Conservation (phyloP, 768 basidiomycete species). For the Fomitopsis serialis region DNA sequence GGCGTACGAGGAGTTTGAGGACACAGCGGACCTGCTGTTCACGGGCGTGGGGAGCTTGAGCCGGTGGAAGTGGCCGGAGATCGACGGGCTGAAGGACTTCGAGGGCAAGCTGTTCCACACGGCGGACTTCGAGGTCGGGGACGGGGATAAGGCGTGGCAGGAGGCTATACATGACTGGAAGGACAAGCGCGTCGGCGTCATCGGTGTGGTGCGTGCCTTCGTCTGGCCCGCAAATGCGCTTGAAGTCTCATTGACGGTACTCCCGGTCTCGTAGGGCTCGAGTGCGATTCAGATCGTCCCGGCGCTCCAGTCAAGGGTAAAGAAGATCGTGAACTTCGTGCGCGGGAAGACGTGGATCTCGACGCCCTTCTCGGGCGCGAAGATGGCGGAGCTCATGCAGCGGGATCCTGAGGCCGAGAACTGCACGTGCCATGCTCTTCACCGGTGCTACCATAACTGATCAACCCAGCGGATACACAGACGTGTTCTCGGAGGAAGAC, state of each 20-base stretch:
- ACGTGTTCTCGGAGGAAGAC: slow-evolving; percentile 46
- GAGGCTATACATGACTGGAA: slow-evolving; percentile 44
- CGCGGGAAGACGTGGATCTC: slow-evolving; percentile 58
- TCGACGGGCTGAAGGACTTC: slow-evolving; percentile 50
- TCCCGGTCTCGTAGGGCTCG: slow-evolving; percentile 42
- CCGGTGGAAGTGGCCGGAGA: slow-evolving; percentile 65
- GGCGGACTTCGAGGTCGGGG: slow-evolving; percentile 48
- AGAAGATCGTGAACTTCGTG: slow-evolving; percentile 48
- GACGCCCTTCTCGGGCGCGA: slow-evolving; percentile 36
- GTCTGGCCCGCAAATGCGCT: not conserved
- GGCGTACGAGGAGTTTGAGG: slow-evolving; percentile 35
- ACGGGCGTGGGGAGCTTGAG: slow-evolving; percentile 48
- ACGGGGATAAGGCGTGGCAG: slow-evolving; percentile 31
- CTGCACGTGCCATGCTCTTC: slow-evolving; percentile 34
- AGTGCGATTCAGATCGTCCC: slow-evolving; percentile 59
- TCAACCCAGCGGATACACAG: slow-evolving; percentile 19
- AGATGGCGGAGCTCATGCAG: slow-evolving; percentile 33
- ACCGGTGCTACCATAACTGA: slow-evolving; percentile 4
- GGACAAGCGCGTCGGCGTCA: slow-evolving; percentile 49
- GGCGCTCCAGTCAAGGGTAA: slow-evolving; percentile 47
- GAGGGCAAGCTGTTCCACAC: slow-evolving; percentile 56
- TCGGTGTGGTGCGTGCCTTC: slow-evolving; percentile 49
- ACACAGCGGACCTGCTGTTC: slow-evolving; percentile 52
- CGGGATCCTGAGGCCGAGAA: slow-evolving; percentile 34
- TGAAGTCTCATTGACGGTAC: not conserved